Conservation (phyloP, 331 rosid species). For the Spiraea crenata region DNA sequence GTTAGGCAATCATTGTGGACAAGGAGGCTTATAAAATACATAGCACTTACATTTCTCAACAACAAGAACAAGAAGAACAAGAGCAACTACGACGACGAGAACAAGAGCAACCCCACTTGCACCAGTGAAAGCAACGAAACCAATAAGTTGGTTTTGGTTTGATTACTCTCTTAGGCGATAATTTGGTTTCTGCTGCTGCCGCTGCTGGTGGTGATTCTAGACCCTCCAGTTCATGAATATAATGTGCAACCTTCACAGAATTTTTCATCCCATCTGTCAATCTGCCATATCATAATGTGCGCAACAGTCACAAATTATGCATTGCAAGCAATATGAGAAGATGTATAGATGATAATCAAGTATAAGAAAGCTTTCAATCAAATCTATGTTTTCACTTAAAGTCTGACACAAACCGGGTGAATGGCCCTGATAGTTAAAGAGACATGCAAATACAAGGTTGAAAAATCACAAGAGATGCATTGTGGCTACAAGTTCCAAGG, state of each 20-base stretch:
- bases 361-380: slow-evolving; percentile 10
- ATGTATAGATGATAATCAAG: background rate
- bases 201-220: slow-evolving; percentile 14
- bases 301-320: slow-evolving; percentile 3
- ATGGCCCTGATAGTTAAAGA: slow-evolving; percentile 26
- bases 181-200: slow-evolving; percentile 1
- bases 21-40: slow-evolving; percentile 18
- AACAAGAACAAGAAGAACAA: slow-evolving; percentile 9
- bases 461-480: slow-evolving; percentile 21
- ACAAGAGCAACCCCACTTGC: slow-evolving; percentile 22
- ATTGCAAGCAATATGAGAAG: slow-evolving; percentile 6
- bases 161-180: background rate
- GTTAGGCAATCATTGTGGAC: background rate
- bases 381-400: slow-evolving; percentile 12
- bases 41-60: slow-evolving; percentile 32
- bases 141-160: slow-evolving; percentile 21
- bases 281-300: slow-evolving; percentile 35
- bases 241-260: slow-evolving; percentile 17
- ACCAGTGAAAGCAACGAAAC: slow-evolving; percentile 44
- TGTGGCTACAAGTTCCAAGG: slow-evolving; percentile 30
- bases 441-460: slow-evolving; percentile 41
- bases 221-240: background rate
- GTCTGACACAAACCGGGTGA: background rate
- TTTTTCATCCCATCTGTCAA: slow-evolving; percentile 35
- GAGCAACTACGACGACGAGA: slow-evolving; percentile 5